phyloP scores from a whole-genome alignment of 2,329 filamentous ascomycete genomes.

The Fusarium sp. region DNA sequence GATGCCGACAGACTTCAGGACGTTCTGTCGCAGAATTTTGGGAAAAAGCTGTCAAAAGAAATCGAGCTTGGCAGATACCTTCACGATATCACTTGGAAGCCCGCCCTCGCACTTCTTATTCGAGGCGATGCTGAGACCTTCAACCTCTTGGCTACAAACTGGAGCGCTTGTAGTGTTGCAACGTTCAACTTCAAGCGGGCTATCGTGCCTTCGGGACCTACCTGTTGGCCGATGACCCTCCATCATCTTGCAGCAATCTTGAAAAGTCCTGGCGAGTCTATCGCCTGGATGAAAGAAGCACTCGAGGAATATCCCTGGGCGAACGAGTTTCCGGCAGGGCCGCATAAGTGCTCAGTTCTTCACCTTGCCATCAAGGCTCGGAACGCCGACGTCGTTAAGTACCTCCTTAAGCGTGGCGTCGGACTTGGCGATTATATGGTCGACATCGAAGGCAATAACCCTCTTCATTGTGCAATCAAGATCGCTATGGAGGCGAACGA shows the following conservation, averaged over 20 bases:
- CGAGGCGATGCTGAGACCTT: not conserved
- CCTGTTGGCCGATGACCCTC: slow-evolving; percentile 1
- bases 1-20: not conserved
- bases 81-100: not conserved
- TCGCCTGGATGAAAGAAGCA: not conserved
- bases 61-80: not conserved
- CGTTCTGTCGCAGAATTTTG: not conserved
- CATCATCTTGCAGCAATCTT: slow-evolving; percentile 4
- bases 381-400: not conserved
- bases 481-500: not conserved
- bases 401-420: not conserved
- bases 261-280: not conserved
- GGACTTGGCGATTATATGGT: not conserved
- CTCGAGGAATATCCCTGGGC: too few relatives aligned
- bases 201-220: not conserved
- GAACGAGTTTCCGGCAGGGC: not conserved
- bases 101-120: slow-evolving; percentile 1
- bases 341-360: slow-evolving; percentile 2
- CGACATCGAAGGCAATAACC: slow-evolving; percentile 9
- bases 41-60: not conserved
- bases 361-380: slow-evolving; percentile 13
- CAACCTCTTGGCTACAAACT: not conserved
- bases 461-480: slow-evolving; percentile 4
- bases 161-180: not conserved
- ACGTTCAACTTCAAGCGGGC: not conserved